phyloP scores from a whole-genome alignment of 2,329 filamentous ascomycete genomes.

The Aspergillus vadensis region DNA sequence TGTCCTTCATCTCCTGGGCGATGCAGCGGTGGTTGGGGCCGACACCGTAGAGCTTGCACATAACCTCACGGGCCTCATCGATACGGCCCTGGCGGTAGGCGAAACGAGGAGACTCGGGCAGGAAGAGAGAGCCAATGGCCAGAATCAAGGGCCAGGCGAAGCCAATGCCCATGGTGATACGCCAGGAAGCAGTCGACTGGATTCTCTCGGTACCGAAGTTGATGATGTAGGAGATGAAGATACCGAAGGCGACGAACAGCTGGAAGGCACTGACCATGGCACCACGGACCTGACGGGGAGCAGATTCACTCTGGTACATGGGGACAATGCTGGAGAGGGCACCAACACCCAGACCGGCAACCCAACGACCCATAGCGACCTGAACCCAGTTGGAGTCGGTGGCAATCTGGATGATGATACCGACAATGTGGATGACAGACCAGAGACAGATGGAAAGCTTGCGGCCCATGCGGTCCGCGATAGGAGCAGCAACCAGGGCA shows the following conservation, averaged over 20 bases:
- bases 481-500: constrained; percentile 46
- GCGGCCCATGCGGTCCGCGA: constrained; percentile 49
- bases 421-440: constrained; percentile 49
- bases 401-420: constrained; percentile 51
- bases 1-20: constrained; percentile 58
- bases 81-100: constrained; percentile 57
- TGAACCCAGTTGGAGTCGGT: constrained; percentile 46
- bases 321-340: constrained; percentile 51
- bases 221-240: constrained; percentile 52
- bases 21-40: constrained; percentile 58
- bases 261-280: constrained; percentile 53
- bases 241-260: constrained; percentile 54
- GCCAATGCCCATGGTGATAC: constrained; percentile 58
- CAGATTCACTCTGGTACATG: constrained; percentile 52
- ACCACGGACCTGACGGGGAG: constrained; percentile 51
- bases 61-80: constrained; percentile 55
- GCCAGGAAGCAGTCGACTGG: constrained; percentile 49
- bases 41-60: constrained; percentile 59
- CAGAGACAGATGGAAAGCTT: constrained; percentile 49
- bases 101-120: constrained; percentile 61
- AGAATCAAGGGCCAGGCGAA: constrained; percentile 61
- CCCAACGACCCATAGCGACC: constrained; percentile 49
- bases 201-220: constrained; percentile 50
- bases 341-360: constrained; percentile 52
- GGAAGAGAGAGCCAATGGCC: constrained; percentile 56